Evolutionary conservation across 192 early-diverging fungal genomes (phyloP).

Genomic region (Obelidium mucronatum): DNA sequence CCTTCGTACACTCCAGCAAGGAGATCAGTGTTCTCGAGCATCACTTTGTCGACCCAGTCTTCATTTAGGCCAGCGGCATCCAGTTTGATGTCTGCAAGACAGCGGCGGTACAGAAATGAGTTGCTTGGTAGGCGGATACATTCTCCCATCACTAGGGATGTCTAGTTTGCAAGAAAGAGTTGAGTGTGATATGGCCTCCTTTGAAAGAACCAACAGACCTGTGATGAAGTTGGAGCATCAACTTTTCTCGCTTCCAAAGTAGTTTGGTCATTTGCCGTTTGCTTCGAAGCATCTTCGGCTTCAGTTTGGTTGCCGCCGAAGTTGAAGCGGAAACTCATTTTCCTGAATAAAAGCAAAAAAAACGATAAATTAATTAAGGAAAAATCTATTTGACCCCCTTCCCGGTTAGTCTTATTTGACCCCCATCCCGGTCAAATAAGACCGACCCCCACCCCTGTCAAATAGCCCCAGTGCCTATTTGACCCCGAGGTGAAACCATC

Average conservation of each 20-base stretch:
- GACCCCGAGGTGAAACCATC: no score
- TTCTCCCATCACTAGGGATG: neutral
- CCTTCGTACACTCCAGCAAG: constrained; percentile 93
- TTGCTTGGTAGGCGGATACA: neutral
- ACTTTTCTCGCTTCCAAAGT: neutral
- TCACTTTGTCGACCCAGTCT: constrained; percentile 17
- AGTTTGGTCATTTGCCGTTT: neutral
- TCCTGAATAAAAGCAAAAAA: no score
- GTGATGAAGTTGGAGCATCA: neutral
- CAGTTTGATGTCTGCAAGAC: constrained; percentile 76
- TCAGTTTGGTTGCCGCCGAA: neutral
- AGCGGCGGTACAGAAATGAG: constrained; percentile 34
- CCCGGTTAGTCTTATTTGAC: no score
- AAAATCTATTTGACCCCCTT: no score
- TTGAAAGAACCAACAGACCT: neutral
- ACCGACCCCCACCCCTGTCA: no score
- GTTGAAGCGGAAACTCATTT: constrained; percentile 7
- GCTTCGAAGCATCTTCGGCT: neutral
- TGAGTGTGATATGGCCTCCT: no score
- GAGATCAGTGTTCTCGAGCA: constrained; percentile 66
- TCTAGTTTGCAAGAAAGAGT: no score
- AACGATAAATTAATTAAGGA: no score
- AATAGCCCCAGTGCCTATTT: no score
- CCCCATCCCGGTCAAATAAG: no score
- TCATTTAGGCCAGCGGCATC: constrained; percentile 60